Base-by-base conservation (phyloP, 768 basidiomycete genomes). In the Termitomyces sp. region DNA sequence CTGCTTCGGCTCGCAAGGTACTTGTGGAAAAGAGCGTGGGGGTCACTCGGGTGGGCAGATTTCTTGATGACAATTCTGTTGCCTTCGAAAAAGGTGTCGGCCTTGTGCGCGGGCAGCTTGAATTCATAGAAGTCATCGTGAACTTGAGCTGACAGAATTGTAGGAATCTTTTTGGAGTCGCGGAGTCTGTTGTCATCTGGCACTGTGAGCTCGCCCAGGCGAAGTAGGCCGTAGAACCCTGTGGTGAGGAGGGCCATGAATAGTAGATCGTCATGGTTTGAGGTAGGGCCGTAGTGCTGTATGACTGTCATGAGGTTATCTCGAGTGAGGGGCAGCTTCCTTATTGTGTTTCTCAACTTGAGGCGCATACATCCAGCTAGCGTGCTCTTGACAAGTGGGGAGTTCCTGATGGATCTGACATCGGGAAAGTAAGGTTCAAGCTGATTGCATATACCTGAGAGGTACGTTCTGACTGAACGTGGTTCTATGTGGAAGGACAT, bases 111-210 rank as follows among this genome's bases (percentile, higher is more conserved):
- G 0, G 40, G 40, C 0, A 41, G 40, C 5, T n/a, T 2, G 5
- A 41, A 41, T 18, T 18, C 8, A 8, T n/a, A 41, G 5, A n/a
- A 41, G 7, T 41, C 40, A 7, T 18, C 16, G 40, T 6, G 7
- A 41, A 1, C 0, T n/a, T 7, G 4, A 8, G 2, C 0, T 16
- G n/a, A 0, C n/a, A n/a, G 6, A 5, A 41, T n/a, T 0, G 1
- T 41, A 0, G 13, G 2, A 5, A n/a, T n/a, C 5, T 41, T 41
- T 6, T 7, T 5, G 18, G 6, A 2, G 5, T 41, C 18, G 1
- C 16, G 1, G 1, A 41, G 5, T 0, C 40, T 6, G 3, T n/a
- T 1, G 7, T 41, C 2, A 7, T 41, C 40, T 3, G 40, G 40
- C 6, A 4, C 13, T 0, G 40, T n/a, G 4, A 41, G 18, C 4